Conservation (phyloP, 2,329 filamentous ascomycete genomes). For the Colletotrichum nymphaeae region DNA sequence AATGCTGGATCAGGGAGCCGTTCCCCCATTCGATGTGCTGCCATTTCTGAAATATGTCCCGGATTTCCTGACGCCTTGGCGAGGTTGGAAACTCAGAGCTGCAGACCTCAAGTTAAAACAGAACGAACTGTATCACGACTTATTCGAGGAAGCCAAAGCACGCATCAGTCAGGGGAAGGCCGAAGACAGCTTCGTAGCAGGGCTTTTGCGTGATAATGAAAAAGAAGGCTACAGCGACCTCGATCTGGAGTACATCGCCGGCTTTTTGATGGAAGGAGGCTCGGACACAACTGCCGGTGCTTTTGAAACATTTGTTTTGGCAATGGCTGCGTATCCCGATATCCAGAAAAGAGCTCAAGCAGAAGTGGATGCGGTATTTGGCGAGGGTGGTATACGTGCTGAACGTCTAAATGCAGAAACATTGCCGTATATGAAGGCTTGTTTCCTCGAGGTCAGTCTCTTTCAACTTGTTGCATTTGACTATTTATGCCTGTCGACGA, state of each 20-base stretch:
- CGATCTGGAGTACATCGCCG: slow-evolving; percentile 38
- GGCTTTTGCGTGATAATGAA: neutral
- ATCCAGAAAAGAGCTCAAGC: slow-evolving; percentile 39
- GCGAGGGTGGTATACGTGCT: slow-evolving; percentile 44
- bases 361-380: slow-evolving; percentile 42
- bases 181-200: slow-evolving; percentile 4
- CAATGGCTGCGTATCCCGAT: slow-evolving; percentile 40
- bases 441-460: slow-evolving; percentile 33
- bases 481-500: too few species aligned
- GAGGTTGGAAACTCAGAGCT: slow-evolving; percentile 8
- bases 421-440: slow-evolving; percentile 41
- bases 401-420: slow-evolving; percentile 21
- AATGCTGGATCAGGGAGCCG: slow-evolving; percentile 41
- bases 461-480: slow-evolving; percentile 34
- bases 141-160: slow-evolving; percentile 1
- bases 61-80: slow-evolving; percentile 4
- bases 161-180: slow-evolving; percentile 4
- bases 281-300: slow-evolving; percentile 41
- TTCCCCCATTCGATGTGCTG: slow-evolving; percentile 41
- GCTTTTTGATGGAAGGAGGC: slow-evolving; percentile 40
- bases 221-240: slow-evolving; percentile 36
- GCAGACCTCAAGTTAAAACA: slow-evolving; percentile 3
- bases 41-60: slow-evolving; percentile 34
- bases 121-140: slow-evolving; percentile 6
- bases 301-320: slow-evolving; percentile 35